Percentiles rank a stretch among this genome's conserved stretches.
Conservation (phyloP, 176 grass and related monocot species). For the Secale cereale region DNA sequence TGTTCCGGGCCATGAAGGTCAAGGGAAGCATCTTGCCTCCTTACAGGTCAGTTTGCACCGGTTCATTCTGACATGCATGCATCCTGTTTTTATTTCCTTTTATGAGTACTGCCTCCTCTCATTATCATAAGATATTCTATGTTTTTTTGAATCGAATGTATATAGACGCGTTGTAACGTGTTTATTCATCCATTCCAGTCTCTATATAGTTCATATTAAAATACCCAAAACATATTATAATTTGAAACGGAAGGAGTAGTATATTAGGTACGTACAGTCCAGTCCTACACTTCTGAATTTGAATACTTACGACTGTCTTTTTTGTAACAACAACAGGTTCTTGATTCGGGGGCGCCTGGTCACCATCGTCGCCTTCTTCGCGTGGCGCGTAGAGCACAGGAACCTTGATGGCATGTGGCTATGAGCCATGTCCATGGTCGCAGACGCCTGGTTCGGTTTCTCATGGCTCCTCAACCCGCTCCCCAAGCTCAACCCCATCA, state of each 20-base stretch:
- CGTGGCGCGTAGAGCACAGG: slow-evolving; percentile 24
- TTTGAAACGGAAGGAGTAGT: no score
- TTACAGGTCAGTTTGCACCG: slow-evolving; percentile 18
- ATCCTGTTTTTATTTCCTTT: background rate
- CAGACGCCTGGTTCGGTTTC: slow-evolving; percentile 43
- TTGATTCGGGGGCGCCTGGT: slow-evolving; percentile 23
- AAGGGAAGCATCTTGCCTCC: slow-evolving; percentile 46
- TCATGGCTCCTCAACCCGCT: slow-evolving; percentile 48
- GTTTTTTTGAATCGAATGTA: no score
- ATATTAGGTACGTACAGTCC: no score
- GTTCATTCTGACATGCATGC: background rate
- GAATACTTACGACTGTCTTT: background rate
- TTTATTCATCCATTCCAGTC: no score
- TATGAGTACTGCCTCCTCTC: no score
- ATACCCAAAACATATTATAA: no score
- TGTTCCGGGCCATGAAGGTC: slow-evolving; percentile 45
- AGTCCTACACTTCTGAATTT: background rate
- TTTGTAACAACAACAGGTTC: slow-evolving; percentile 6
- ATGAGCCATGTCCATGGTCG: slow-evolving; percentile 27
- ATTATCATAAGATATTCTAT: no score
- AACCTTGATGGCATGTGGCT: slow-evolving; percentile 35
- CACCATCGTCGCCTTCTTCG: slow-evolving; percentile 30
- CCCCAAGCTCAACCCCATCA: slow-evolving; percentile 39
- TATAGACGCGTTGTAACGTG: no score
- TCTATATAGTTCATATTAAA: no score